phyloP scores from a whole-genome alignment of 179 eudicot genomes.

The Amaranthus tricolor region DNA sequence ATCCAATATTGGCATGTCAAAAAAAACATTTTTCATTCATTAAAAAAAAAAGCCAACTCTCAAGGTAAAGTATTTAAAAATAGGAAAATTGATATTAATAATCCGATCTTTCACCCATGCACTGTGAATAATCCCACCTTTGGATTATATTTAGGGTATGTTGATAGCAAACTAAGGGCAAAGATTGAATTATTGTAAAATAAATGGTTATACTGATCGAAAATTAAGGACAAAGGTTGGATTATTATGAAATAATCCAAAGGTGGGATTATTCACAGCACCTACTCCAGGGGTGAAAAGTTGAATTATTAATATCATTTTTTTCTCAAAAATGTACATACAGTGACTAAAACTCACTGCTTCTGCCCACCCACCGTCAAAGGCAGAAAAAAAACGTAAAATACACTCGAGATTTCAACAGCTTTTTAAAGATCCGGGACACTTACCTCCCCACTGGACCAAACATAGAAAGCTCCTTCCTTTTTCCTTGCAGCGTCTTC shows the following conservation, averaged over 20 bases:
- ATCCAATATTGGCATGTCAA: neutral
- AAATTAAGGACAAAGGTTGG: too few relatives aligned
- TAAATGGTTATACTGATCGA: too few relatives aligned
- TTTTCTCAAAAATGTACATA: too few relatives aligned
- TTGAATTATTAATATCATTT: too few relatives aligned
- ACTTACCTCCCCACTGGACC: constrained; percentile 73
- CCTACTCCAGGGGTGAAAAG: too few relatives aligned
- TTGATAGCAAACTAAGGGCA: too few relatives aligned
- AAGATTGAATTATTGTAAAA: too few relatives aligned
- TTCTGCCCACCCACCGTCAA: neutral
- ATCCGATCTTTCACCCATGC: too few relatives aligned
- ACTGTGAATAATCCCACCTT: too few relatives aligned
- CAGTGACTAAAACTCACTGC: neutral
- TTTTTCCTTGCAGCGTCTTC: constrained; percentile 61
- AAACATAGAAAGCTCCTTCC: constrained; percentile 88
- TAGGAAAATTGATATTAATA: neutral
- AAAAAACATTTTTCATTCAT: neutral
- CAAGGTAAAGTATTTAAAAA: neutral
- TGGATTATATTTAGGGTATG: too few relatives aligned
- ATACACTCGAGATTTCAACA: neutral
- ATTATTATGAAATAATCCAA: too few relatives aligned
- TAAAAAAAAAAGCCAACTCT: neutral
- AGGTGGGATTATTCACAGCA: too few relatives aligned
- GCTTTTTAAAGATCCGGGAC: neutral
- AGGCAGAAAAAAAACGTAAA: neutral